Base-by-base conservation (phyloP, 2,329 filamentous ascomycete species). In the Fusarium albosuccineum region DNA sequence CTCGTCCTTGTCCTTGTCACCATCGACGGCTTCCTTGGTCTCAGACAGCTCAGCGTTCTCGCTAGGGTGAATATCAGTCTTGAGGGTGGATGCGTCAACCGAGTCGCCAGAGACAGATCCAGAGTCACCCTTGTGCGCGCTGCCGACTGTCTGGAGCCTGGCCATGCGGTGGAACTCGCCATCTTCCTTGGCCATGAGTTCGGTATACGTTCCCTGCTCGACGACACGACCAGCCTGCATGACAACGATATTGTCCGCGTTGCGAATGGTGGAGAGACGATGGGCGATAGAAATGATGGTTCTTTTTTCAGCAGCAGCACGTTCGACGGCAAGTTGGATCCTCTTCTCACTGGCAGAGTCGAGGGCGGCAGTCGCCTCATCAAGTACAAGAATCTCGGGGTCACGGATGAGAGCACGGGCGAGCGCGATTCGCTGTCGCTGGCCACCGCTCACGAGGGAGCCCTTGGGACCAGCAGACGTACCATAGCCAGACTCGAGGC, bases 281-380 rank as follows among this genome's bases (percentile, higher is more conserved):
- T 89, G 87, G 0, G 90, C 89, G 63, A 92, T 89, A 13, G 89
- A 83, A 50, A 92, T 86, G 0, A 89, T 88, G 2, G 90, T 92
- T 26, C 89, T 81, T 48, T 84, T 83, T 51, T 82, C 78, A 2
- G 80, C 71, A 60, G 85, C 76, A 60, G 67, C 68, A 4, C 74
- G 67, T 69, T 82, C 80, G 9, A 87, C 76, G 2, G 81, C 81
- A 4, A 71, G 70, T 69, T 87, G 84, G 30, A 89, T 87, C 5
- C 82, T 80, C 52, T 79, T 80, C 70, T 89, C 87, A 46, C 82
- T 87, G 3, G 81, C 80, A n/a, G 86, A 87, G 71, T 89, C 87
- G 1, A 90, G 79, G 2, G 87, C 82, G 0, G 86, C 83, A 1
- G 87, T 90, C 2, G 87, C 87, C 71, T 90, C 88, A 42, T 90